Percentiles rank a stretch among this genome's conserved stretches.
Evolutionary conservation across 2,329 filamentous ascomycete species (phyloP).

Genomic region (Diaporthe sp.): DNA sequence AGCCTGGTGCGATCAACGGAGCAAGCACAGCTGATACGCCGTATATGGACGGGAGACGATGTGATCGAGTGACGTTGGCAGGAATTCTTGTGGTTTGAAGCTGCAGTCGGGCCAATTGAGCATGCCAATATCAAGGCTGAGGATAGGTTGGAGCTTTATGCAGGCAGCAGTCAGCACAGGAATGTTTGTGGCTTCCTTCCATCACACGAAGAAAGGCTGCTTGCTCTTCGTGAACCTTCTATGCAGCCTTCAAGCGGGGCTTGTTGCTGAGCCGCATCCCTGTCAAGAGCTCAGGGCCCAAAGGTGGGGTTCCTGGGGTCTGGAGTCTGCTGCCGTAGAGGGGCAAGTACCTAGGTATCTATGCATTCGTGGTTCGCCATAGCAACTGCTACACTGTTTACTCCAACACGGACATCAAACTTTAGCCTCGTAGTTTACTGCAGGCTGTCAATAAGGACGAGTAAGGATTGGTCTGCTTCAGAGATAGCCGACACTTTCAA

Average conservation of each 20-base stretch:
- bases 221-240: conserved; percentile 39
- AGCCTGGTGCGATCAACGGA: neutral
- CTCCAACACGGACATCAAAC: neutral
- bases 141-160: conserved; percentile 14
- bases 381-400: neutral
- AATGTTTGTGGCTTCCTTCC: conserved; percentile 44
- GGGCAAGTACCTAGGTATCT: neutral
- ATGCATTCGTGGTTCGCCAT: neutral
- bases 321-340: neutral
- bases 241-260: conserved; percentile 40
- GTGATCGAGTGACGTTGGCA: neutral
- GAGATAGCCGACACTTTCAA: neutral
- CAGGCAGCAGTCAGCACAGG: conserved; percentile 14
- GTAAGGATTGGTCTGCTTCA: neutral
- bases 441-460: neutral
- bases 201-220: conserved; percentile 36
- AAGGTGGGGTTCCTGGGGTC: conserved; percentile 15
- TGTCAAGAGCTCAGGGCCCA: conserved; percentile 17
- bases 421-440: neutral
- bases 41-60: neutral
- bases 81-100: neutral
- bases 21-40: neutral
- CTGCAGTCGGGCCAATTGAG: neutral
- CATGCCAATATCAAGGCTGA: neutral
- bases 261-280: conserved; percentile 17